Conservation (phyloP, 768 basidiomycete species). For the Trametes cinnabarina region DNA sequence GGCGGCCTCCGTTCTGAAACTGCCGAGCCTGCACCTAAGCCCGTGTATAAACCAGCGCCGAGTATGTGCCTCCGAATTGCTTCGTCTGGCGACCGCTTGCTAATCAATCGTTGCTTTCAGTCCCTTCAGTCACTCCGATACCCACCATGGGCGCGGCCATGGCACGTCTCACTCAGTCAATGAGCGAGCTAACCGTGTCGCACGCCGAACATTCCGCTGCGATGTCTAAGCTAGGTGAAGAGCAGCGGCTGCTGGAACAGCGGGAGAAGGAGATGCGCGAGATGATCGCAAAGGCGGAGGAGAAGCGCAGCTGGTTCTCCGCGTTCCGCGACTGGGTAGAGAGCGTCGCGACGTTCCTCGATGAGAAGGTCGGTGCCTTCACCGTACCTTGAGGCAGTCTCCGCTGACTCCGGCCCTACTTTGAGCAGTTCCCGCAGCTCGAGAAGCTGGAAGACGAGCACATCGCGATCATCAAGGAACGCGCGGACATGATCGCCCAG, state of each 20-base stretch:
- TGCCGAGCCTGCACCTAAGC: constrained; percentile 43
- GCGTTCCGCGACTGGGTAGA: constrained; percentile 81
- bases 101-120: constrained; percentile 37
- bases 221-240: constrained; percentile 55
- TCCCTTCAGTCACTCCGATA: constrained; percentile 61
- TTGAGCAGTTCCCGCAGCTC: constrained; percentile 64
- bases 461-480: constrained; percentile 69
- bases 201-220: constrained; percentile 61
- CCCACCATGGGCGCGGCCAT: constrained; percentile 65
- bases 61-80: constrained; percentile 55
- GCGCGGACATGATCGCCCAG: constrained; percentile 60
- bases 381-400: neutral
- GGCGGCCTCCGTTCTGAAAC: constrained; percentile 54
- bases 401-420: constrained; percentile 7
- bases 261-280: constrained; percentile 73
- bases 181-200: constrained; percentile 62
- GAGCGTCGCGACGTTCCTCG: constrained; percentile 78
- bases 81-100: neutral
- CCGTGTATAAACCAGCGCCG: constrained; percentile 65
- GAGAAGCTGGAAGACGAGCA: constrained; percentile 79
- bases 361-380: constrained; percentile 66
- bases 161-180: constrained; percentile 55
- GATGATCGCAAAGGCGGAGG: constrained; percentile 72
- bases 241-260: constrained; percentile 51
- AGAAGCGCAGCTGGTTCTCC: constrained; percentile 78